Evolutionary conservation across 371 early-diverging fungal species (phyloP), one percentile per base, ranked within the genome.

Genomic region (Zancudomyces culisetae): DNA sequence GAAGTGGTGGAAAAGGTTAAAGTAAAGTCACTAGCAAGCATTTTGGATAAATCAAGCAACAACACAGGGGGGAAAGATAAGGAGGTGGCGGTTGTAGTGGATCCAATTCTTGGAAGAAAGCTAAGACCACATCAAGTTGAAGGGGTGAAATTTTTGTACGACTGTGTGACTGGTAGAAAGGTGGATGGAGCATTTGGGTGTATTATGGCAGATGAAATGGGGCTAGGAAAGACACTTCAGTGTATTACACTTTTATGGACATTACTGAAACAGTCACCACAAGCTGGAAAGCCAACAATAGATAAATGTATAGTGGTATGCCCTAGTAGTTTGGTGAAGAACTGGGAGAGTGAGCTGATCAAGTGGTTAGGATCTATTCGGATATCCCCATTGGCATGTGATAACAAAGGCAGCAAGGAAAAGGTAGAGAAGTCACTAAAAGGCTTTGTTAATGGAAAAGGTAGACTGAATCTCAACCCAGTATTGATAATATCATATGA

Each of bases 161-260:
- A 86, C 35, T 96, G 97, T 65, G 76, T 82, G 0, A 93, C 91
- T 1, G 97, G 92, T 2, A 60, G 61, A 51, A 75, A 74, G 3
- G 70, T 72, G 29, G 69, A 71, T 20, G 64, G 72, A 55, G 77
- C 80, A 0, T 78, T 64, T 57, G 90, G 90, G 6, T 91, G 91
- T 60, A 96, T 96, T 53, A 92, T 94, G 92, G 97, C 97, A 1
- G 97, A 96, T 69, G 97, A 94, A 62, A 94, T 94, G 94, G 96
- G 96, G 26, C 68, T 96, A 15, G 96, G 96, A 22, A 96, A 96
- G 62, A 93, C 96, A 2, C 69, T 86, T 4, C 83, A 86, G 78
- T 88, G 91, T 60, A 87, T 96, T 41, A 70, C 94, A 0, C 71
- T 96, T 1, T 70, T 94, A 10, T 96, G 97, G 95, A 94, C 97